phyloP scores from a whole-genome alignment of 2,329 filamentous ascomycete species.

The Harringtonia lauricola region DNA sequence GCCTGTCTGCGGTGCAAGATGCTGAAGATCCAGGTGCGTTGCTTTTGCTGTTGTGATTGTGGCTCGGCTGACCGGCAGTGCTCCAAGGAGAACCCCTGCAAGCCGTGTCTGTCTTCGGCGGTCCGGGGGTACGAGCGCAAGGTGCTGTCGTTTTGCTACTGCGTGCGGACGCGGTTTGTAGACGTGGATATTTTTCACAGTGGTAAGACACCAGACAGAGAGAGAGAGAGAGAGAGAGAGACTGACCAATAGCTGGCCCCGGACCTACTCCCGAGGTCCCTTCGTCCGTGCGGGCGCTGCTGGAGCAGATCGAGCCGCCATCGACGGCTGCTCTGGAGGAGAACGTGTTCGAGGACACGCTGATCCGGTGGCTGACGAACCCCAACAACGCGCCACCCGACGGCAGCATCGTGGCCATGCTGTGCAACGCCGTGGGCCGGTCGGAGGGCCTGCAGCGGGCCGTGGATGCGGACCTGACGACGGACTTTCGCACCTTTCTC shows the following conservation, averaged over 20 bases:
- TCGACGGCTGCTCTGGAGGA: slow-evolving; percentile 2
- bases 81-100: slow-evolving; percentile 17
- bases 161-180: slow-evolving; percentile 17
- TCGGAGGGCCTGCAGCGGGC: slow-evolving; percentile 12
- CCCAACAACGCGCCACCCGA: slow-evolving; percentile 14
- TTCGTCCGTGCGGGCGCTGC: slow-evolving; percentile 5
- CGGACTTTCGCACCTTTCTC: slow-evolving; percentile 18
- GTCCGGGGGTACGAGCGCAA: slow-evolving; percentile 16
- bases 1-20: slow-evolving; percentile 19
- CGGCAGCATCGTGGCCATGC: slow-evolving; percentile 18
- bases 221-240: neutral
- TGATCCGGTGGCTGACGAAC: slow-evolving; percentile 18
- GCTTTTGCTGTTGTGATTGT: neutral
- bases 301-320: slow-evolving; percentile 9
- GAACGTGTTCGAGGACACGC: slow-evolving; percentile 15
- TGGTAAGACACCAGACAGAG: slow-evolving; percentile 1
- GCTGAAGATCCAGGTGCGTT: slow-evolving; percentile 18
- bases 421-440: slow-evolving; percentile 15
- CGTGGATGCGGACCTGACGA: slow-evolving; percentile 13
- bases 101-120: slow-evolving; percentile 17
- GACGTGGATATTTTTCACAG: slow-evolving; percentile 19
- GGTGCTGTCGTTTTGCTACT: slow-evolving; percentile 19
- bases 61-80: slow-evolving; percentile 11
- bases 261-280: slow-evolving; percentile 6
- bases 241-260: slow-evolving; percentile 3